Percentiles rank a stretch among this genome's conserved stretches.
These are phyloP conservation scores for Prosopis cineraria DNA, from an alignment of 306 rosid species.

Conservation along the genomic window DNA sequence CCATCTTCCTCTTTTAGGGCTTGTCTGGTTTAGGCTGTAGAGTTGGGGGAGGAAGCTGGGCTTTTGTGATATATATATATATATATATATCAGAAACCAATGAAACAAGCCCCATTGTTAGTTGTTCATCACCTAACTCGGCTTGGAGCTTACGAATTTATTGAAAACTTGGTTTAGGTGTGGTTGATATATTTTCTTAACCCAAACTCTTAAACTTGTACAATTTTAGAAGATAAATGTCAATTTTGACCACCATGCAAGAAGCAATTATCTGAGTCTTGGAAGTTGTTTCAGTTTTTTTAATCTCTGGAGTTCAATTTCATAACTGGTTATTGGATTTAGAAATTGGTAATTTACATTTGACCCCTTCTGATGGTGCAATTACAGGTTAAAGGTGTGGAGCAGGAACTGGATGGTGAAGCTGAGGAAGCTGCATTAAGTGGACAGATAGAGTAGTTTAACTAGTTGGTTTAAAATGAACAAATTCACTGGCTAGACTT, in stretches of 20 bases:
- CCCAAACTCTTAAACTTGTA: too few species aligned
- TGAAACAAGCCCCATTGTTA: not conserved
- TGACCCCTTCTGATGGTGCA: conserved; percentile 5
- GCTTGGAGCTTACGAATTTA: not conserved
- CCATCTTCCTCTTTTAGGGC: not conserved
- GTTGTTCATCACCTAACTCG: not conserved
- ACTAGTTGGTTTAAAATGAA: not conserved
- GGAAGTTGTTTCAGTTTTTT: conserved; percentile 8
- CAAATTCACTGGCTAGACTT: not conserved
- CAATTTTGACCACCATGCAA: not conserved
- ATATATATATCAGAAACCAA: not conserved
- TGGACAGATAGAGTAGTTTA: conserved; percentile 57
- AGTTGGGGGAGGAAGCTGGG: not conserved
- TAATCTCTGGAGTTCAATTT: not conserved
- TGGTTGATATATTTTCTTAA: not conserved
- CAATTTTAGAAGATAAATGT: not conserved
- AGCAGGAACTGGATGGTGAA: conserved; percentile 79
- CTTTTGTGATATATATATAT: not conserved
- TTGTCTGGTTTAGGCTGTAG: not conserved
- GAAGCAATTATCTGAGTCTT: not conserved
- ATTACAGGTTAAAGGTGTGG: conserved; percentile 88
- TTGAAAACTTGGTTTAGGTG: not conserved
- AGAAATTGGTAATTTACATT: not conserved
- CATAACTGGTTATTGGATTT: not conserved
- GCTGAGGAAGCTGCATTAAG: conserved; percentile 60